Evolutionary conservation across 176 grass and related monocot species (phyloP).

Genomic region (Melocanna baccifera): DNA sequence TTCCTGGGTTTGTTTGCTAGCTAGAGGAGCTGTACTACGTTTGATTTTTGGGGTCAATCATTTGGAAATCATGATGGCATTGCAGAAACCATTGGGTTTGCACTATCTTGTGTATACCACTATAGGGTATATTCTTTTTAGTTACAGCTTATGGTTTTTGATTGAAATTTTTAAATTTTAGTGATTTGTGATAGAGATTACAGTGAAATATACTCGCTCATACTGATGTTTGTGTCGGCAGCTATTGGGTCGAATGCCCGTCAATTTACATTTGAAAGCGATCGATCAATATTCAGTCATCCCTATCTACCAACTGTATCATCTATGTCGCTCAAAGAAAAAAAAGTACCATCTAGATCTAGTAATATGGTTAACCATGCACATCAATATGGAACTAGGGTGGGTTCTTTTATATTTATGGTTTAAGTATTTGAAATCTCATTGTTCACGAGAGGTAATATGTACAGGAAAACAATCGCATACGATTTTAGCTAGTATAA

Average conservation of each 20-base stretch:
- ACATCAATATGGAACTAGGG: not conserved
- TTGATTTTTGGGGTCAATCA: slow-evolving; percentile 45
- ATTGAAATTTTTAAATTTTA: no score
- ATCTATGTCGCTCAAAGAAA: not conserved
- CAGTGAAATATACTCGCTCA: no score
- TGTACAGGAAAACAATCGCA: no score
- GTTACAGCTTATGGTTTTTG: no score
- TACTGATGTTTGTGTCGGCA: slow-evolving; percentile 12
- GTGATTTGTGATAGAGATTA: no score
- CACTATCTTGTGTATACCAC: not conserved
- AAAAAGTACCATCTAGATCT: not conserved
- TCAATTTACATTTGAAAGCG: slow-evolving; percentile 2
- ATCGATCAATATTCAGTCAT: not conserved
- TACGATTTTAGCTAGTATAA: no score
- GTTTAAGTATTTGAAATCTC: no score
- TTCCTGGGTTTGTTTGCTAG: slow-evolving; percentile 32
- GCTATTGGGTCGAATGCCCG: not conserved
- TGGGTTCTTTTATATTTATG: no score
- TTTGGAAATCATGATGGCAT: slow-evolving; percentile 18
- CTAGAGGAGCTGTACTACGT: not conserved
- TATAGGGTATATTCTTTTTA: no score
- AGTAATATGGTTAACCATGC: not conserved
- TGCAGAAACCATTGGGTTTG: not conserved
- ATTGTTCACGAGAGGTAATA: no score
- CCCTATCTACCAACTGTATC: not conserved